These are phyloP conservation scores for Microbotryum intermedium DNA, from an alignment of 1,284 basidiomycete species.

Conservation along the genomic window DNA sequence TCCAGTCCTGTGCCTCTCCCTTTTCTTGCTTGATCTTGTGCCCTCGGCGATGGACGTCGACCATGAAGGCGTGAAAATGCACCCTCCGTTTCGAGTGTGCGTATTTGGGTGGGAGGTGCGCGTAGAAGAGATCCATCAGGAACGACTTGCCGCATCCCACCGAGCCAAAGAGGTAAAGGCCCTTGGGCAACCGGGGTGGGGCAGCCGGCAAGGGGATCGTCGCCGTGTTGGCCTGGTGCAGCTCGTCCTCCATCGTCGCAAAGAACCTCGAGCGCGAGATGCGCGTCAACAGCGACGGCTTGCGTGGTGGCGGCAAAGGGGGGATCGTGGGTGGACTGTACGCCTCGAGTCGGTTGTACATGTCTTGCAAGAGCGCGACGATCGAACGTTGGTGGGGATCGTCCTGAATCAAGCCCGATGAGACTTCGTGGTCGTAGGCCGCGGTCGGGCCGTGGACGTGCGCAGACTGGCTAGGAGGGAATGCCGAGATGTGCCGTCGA, in stretches of 20 bases:
- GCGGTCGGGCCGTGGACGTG: slow-evolving; percentile 45
- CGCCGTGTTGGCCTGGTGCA: slow-evolving; percentile 24
- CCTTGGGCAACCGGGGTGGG: slow-evolving; percentile 67
- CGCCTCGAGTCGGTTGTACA: slow-evolving; percentile 62
- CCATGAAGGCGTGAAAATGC: slow-evolving; percentile 98
- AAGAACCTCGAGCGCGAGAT: slow-evolving; percentile 36
- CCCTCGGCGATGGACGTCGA: slow-evolving; percentile 90
- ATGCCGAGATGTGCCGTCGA: no score
- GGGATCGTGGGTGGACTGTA: slow-evolving; percentile 62
- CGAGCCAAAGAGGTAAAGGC: slow-evolving; percentile 93
- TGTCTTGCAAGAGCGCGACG: slow-evolving; percentile 65
- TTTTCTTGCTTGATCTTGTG: slow-evolving; percentile 64
- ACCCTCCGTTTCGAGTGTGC: slow-evolving; percentile 66
- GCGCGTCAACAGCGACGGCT: slow-evolving; percentile 35
- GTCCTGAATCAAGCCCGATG: slow-evolving; percentile 58
- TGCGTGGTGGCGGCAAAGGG: slow-evolving; percentile 21
- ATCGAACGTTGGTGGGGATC: slow-evolving; percentile 81
- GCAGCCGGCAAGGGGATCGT: slow-evolving; percentile 40
- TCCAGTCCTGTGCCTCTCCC: slow-evolving; percentile 67
- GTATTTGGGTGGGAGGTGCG: slow-evolving; percentile 69
- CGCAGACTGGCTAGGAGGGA: no score
- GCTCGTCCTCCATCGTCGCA: slow-evolving; percentile 23
- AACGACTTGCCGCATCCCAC: slow-evolving; percentile 97
- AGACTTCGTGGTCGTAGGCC: slow-evolving; percentile 67
- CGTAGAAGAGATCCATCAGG: slow-evolving; percentile 98